Base-by-base conservation (phyloP, 1,139 yeast genomes). In the Hansenula anomala region DNA sequence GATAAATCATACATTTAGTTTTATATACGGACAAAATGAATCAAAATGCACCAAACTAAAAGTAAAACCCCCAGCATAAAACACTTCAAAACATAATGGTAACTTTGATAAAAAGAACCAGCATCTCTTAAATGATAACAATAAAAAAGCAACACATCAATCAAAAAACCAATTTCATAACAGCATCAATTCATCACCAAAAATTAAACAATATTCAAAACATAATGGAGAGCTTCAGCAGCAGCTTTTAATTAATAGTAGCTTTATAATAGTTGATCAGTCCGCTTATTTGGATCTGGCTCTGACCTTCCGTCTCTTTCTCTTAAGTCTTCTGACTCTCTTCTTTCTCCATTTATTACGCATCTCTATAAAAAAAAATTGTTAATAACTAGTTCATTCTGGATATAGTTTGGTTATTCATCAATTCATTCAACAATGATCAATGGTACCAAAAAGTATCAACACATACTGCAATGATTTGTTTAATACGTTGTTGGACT, bases 261-360 rank as follows among this genome's bases (percentile, higher is more conserved):
- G 19, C 30, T 25, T 26, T 44, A 37, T 58, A 55, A 33, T 38
- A 28, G 34, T 36, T 33, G 31, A 44, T 48, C 55, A 63, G 74
- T 71, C 77, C 81, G 85, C 77, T 82, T 82, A 84, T 82, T 84
- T 84, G 78, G 92, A 83, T 87, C 97, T 87, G 75, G 97, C 97
- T 86, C 97, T 86, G 66, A 89, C 96, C 95, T 88, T 88, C 95
- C 97, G 95, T 84, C 97, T 85, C 95, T 89, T 89, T 83, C 96
- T 86, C 85, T 89, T 89, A 70, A 89, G 87, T 87, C 96, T 87
- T 87, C 97, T 88, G 75, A 84, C 95, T 88, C 97, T 88, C 95
- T 89, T 89, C 85, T 89, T 89, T 87, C 96, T 88, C 97, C 96
- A 87, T 82, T 84, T 84, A 75, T 80, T 78, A 81, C 95, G 83